Conservation (phyloP, 257 asterid genomes). For the Avicennia marina region DNA sequence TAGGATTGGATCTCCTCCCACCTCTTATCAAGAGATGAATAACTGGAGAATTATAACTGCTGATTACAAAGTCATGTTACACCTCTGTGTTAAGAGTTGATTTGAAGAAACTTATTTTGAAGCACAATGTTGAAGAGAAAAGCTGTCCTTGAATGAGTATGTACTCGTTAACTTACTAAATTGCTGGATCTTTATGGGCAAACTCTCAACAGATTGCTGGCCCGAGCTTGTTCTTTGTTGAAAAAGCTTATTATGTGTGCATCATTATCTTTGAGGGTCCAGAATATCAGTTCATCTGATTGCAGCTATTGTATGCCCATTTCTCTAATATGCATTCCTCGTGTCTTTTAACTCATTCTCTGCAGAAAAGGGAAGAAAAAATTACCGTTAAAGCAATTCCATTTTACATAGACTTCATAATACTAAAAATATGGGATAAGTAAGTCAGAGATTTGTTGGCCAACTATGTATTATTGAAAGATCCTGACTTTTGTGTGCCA, state of each 20-base stretch:
- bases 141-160: not conserved
- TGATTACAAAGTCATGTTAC: not conserved
- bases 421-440: constrained; percentile 9
- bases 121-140: constrained; percentile 9
- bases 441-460: constrained; percentile 29
- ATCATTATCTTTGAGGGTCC: constrained; percentile 8
- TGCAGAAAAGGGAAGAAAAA: constrained; percentile 6
- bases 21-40: not conserved
- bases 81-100: constrained; percentile 2
- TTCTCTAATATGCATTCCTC: not conserved
- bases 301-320: not conserved
- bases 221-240: not conserved
- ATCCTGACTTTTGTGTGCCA: constrained; percentile 16
- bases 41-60: not conserved
- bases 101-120: not conserved
- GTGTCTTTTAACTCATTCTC: constrained; percentile 8
- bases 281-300: not conserved
- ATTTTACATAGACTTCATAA: not conserved
- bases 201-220: constrained; percentile 12
- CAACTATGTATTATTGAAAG: constrained; percentile 21
- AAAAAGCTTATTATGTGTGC: constrained; percentile 7
- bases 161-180: not conserved
- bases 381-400: not conserved
- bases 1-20: not conserved
- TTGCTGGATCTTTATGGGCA: constrained; percentile 16